Percentiles rank a stretch among this genome's conserved stretches.
Conservation (phyloP, 1,139 yeast genomes). For the Zygoascus hellenicus region DNA sequence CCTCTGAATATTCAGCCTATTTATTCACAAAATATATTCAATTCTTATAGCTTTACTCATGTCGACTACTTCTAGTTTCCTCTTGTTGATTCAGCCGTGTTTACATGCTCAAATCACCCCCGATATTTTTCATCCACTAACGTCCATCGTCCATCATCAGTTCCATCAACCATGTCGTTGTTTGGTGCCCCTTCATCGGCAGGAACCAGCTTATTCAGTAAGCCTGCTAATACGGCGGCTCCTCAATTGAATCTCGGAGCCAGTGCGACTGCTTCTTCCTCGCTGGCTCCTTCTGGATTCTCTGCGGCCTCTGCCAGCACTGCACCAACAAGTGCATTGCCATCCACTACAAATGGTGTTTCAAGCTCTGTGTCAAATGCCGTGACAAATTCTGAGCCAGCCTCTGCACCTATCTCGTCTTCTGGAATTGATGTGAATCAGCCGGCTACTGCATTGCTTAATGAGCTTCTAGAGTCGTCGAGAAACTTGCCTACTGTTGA, state of each 20-base stretch:
- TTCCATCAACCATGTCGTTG: slow-evolving; percentile 2
- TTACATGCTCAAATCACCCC: no score
- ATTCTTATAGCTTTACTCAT: no score
- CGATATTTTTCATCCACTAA: neutral
- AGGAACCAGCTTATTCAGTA: neutral
- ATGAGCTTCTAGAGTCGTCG: slow-evolving; percentile 67
- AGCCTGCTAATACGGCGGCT: neutral
- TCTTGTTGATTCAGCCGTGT: no score
- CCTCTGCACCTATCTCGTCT: neutral
- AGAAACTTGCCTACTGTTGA: slow-evolving; percentile 60
- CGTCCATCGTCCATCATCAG: neutral
- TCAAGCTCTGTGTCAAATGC: neutral
- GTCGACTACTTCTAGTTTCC: no score
- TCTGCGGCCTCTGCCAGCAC: neutral
- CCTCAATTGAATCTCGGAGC: neutral
- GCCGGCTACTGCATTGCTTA: slow-evolving; percentile 30
- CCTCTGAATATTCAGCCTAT: no score
- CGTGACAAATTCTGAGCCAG: neutral
- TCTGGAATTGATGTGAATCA: slow-evolving; percentile 34
- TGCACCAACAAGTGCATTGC: neutral
- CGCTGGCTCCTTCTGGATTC: neutral
- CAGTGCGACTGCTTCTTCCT: neutral
- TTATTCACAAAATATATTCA: no score
- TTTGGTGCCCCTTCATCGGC: neutral
- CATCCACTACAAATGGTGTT: neutral